Percentiles rank a stretch among this genome's conserved stretches.
Conservation (phyloP, 495 filamentous ascomycete genomes). For the Penicillium coffeae region DNA sequence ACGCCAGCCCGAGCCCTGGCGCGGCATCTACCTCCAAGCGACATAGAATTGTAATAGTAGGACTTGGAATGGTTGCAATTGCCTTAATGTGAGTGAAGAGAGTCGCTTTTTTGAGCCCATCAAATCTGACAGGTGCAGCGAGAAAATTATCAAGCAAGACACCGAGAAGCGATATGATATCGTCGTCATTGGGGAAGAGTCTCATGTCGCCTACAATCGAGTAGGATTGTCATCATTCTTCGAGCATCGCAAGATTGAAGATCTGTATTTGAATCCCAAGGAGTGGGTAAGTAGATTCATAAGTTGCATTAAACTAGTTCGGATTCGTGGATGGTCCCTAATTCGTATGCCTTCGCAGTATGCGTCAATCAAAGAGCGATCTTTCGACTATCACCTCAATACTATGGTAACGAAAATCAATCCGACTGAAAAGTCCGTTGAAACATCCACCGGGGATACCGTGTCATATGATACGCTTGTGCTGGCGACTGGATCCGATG, state of each 20-base stretch:
- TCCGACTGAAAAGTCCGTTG: conserved; percentile 59
- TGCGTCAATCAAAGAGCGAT: conserved; percentile 53
- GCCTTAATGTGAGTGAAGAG: conserved; percentile 70
- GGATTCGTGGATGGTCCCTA: neutral
- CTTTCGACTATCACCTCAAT: conserved; percentile 79
- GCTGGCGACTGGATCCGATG: conserved; percentile 88
- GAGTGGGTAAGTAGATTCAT: conserved; percentile 71
- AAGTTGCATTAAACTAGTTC: neutral
- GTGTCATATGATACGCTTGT: conserved; percentile 87
- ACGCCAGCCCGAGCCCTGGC: conserved; percentile 17
- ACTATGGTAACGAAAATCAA: conserved; percentile 73
- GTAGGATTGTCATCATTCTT: conserved; percentile 95
- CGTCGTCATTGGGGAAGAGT: conserved; percentile 87
- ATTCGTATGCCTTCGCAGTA: conserved; percentile 45
- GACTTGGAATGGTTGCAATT: conserved; percentile 94
- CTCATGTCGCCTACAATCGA: conserved; percentile 90
- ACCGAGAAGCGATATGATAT: conserved; percentile 78
- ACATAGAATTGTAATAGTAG: conserved; percentile 80
- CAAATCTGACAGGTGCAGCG: conserved; percentile 45
- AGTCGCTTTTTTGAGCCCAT: neutral
- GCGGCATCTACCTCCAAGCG: conserved; percentile 29
- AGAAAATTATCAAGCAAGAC: conserved; percentile 88
- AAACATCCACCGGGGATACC: conserved; percentile 64
- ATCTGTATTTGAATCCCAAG: conserved; percentile 81
- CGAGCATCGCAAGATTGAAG: conserved; percentile 83